Percentiles rank a stretch among this genome's conserved stretches.
Evolutionary conservation across 1,284 basidiomycete species (phyloP).

Genomic region (Fomitopsis palustris): DNA sequence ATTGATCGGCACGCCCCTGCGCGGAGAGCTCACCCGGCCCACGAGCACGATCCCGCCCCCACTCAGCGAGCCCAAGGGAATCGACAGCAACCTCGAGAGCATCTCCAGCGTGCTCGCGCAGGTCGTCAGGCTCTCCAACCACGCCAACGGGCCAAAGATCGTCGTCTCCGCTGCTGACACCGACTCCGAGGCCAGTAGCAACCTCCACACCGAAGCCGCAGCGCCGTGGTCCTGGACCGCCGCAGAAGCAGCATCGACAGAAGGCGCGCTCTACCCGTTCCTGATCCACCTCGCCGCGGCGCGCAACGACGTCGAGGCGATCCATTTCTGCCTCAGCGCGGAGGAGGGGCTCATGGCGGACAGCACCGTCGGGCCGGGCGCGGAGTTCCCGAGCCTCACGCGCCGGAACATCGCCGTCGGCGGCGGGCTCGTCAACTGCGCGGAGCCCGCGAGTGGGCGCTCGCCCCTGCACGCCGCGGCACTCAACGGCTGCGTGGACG

Average conservation of each 20-base stretch:
- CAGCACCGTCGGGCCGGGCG: neutral
- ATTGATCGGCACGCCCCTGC: constrained; percentile 76
- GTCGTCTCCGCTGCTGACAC: constrained; percentile 32
- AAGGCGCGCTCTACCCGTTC: constrained; percentile 68
- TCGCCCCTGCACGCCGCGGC: constrained; percentile 83
- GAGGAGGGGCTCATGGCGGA: constrained; percentile 19
- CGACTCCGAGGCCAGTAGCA: constrained; percentile 25
- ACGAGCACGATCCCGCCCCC: constrained; percentile 31
- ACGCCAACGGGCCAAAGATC: constrained; percentile 40
- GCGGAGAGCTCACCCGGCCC: constrained; percentile 80
- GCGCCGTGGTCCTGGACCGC: constrained; percentile 78
- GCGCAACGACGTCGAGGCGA: constrained; percentile 57
- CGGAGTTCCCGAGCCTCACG: constrained; percentile 6
- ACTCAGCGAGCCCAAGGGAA: constrained; percentile 35
- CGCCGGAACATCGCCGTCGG: constrained; percentile 34
- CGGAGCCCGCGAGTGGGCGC: constrained; percentile 65
- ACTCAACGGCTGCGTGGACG: constrained; percentile 57
- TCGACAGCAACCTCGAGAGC: constrained; percentile 52
- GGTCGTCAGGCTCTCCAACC: constrained; percentile 55
- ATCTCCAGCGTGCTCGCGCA: constrained; percentile 64
- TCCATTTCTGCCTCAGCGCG: constrained; percentile 54
- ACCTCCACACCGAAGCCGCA: constrained; percentile 43
- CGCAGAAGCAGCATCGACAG: constrained; percentile 63
- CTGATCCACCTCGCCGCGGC: constrained; percentile 77
- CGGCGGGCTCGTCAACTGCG: constrained; percentile 67